phyloP scores from a whole-genome alignment of 2,329 filamentous ascomycete genomes.

The Colletotrichum sp. region DNA sequence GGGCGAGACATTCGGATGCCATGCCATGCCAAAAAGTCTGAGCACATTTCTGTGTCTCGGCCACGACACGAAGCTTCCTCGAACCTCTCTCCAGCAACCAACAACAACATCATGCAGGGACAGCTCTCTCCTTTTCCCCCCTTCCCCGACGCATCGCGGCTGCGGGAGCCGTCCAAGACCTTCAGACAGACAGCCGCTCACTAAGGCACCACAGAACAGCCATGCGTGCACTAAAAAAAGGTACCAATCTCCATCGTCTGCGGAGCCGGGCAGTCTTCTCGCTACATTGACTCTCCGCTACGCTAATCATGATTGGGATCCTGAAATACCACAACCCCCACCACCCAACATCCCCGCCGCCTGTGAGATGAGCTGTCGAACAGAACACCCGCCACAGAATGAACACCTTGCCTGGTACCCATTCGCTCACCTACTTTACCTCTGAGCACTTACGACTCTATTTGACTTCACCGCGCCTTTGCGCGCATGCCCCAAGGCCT shows the following conservation, averaged over 20 bases:
- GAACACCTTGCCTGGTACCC: background rate
- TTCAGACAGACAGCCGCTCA: background rate
- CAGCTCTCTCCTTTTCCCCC: background rate
- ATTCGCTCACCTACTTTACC: background rate
- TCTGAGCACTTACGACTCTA: background rate
- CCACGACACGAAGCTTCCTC: background rate
- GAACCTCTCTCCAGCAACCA: background rate
- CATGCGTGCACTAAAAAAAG: constrained; percentile 11
- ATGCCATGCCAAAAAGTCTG: background rate
- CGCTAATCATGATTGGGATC: constrained; percentile 7
- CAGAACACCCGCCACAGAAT: background rate
- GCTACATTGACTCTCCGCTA: constrained; percentile 8
- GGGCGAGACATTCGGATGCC: background rate
- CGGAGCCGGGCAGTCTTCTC: background rate
- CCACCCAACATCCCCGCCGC: constrained; percentile 2
- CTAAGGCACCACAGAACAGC: background rate
- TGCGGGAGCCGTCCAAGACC: background rate
- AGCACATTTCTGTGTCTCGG: background rate
- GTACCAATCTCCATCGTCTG: constrained; percentile 5
- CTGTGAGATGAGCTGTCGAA: constrained; percentile 16
- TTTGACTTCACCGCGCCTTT: background rate
- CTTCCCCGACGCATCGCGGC: background rate
- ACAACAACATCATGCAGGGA: background rate
- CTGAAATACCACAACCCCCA: constrained; percentile 16
- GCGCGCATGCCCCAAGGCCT: background rate